Base-by-base conservation (phyloP, 768 basidiomycete species). In the Lepiota brunneoincarnata region DNA sequence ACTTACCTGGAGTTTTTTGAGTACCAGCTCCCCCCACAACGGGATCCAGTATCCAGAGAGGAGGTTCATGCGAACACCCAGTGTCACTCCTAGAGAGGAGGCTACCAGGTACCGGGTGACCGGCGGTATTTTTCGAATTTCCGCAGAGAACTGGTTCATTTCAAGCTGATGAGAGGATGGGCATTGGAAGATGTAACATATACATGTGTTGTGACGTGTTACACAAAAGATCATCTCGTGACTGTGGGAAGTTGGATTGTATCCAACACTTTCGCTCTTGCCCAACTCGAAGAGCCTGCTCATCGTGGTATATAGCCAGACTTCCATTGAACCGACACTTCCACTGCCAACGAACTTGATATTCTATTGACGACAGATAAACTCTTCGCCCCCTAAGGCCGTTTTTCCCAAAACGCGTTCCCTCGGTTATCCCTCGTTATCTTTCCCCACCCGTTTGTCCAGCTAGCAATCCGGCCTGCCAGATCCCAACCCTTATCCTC, bases 91-190 rank as follows among this genome's bases (percentile, higher is more conserved):
- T 2, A 89, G 63, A 1, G 83, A 80, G 1, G 89, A 86, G 18
- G 70, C 72, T 54, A 81, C 76, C 5, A 91, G 66, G 51, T 85
- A 82, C 28, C 92, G 82, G 4, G 92, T 93, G 35, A 94, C 86
- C 31, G 87, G 87, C 0, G 92, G 91, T 1, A 93, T 89, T 72
- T 91, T 92, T 61, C 76, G 81, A 49, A 93, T 68, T 72, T 92
- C 87, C 18, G 79, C 74, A 2, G 77, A 20, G 35, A 84, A 63
- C 15, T 73, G 70, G 47, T 77, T 70, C 81, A 82, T 82, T 34
- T 23, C 38, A n/a, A 39, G 26, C 24, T 6, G 24, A 26, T 38
- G 17, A 7, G 15, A 40, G 11, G 35, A 11, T 40, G 39, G 39
- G 21, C 21, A 24, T 14, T 23, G 6, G 43, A 44, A 24, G 18